Evolutionary conservation across 2,329 filamentous ascomycete species (phyloP), one percentile per base, ranked within the genome.

Genomic region (Orbilia brochopaga): DNA sequence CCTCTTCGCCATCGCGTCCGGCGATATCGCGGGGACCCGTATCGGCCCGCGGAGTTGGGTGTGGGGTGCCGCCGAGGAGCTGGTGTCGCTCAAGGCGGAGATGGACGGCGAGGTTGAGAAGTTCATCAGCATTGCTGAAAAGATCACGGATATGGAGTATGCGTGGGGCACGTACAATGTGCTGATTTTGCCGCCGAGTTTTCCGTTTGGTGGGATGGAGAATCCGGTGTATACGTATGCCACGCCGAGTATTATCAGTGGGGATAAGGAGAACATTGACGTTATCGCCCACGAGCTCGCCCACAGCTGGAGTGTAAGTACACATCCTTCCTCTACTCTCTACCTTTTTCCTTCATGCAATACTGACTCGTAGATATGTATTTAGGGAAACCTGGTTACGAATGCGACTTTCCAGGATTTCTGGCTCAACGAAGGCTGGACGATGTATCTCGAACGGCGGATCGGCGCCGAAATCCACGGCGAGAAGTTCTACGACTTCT

Each of bases 91-190:
- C 76, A 90, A 94, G 79, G 95, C 90, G 88, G 94, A 99, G 81
- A 86, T 99, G 19, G 90, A 96, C 80, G 84, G 85, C 24, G 92
- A 96, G 78, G 96, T 93, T 76, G 92, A 97, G 79, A 92, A 89
- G 76, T 97, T 95, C 79, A 89, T 99, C 79, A 85, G 92, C 74
- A 87, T 90, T 15, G 91, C 92, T 1, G 93, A 97, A 81, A 85
- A 86, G 77, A 80, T 88, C 44, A 63, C 32, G 19, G 57, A 62
- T 11, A 63, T 37, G 76, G 90, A 91, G 0, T 97, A 99, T 79
- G 86, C 87, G 67, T 99, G 94, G 94, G 92, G 91, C 15, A 88
- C 92, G 75, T 97, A 97, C 83, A 97, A 97, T 75, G 90, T 96
- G 8, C 83, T 97, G 55, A 73, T 73, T 17, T 51, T 73, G 13